Conservation (phyloP, 305 asterid species). For the Solanum hybrid region DNA sequence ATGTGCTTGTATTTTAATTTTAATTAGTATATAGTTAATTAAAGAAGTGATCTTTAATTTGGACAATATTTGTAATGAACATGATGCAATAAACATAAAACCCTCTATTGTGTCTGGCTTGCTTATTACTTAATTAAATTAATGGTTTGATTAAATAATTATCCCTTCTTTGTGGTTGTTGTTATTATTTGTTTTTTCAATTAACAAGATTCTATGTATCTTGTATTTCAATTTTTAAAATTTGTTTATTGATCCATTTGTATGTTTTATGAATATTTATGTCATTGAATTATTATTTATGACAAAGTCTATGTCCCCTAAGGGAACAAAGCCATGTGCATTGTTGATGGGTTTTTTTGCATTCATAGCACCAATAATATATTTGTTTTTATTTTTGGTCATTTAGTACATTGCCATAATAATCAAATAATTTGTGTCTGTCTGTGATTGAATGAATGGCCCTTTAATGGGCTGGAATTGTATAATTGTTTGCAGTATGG, state of each 20-base stretch:
- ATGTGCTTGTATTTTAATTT: constrained; percentile 31
- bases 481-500: neutral
- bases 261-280: neutral
- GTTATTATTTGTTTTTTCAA: neutral
- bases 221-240: constrained; percentile 4
- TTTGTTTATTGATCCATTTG: neutral
- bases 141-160: constrained; percentile 13
- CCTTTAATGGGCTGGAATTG: neutral
- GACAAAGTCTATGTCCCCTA: constrained; percentile 8
- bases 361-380: constrained; percentile 5
- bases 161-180: constrained; percentile 3
- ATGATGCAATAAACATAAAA: constrained; percentile 29
- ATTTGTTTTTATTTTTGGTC: neutral
- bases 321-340: constrained; percentile 55
- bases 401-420: neutral
- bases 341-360: constrained; percentile 24
- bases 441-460: neutral
- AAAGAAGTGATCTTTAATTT: constrained; percentile 15
- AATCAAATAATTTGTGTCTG: constrained; percentile 1
- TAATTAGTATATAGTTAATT: constrained; percentile 22
- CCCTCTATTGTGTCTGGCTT: constrained; percentile 35
- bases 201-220: constrained; percentile 39
- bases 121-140: constrained; percentile 20
- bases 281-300: neutral
- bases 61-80: constrained; percentile 40